Percentiles rank a stretch among this genome's conserved stretches.
Evolutionary conservation across 352 stramenopile species (phyloP).

Genomic region (Phytopythium kandeliae): DNA sequence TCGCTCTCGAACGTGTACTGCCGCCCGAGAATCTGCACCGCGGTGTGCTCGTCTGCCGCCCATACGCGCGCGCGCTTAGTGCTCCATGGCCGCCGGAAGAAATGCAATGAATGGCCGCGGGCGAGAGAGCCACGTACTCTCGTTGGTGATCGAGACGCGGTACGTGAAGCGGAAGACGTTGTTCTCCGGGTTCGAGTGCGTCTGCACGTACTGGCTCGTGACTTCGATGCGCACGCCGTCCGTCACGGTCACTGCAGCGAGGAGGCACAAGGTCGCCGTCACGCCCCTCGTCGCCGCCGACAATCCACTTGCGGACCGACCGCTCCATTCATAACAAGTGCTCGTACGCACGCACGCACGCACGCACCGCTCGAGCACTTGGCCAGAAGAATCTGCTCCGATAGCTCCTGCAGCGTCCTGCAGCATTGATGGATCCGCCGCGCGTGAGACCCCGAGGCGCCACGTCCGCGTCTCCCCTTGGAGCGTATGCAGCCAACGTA

Average conservation of each 20-base stretch:
- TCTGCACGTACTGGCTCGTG: constrained; percentile 63
- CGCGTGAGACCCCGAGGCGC: not conserved
- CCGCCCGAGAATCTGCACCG: constrained; percentile 62
- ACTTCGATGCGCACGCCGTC: constrained; percentile 64
- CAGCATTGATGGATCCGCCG: too few relatives aligned
- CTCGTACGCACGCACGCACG: too few relatives aligned
- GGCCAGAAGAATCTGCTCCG: constrained; percentile 54
- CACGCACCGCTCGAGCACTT: constrained; percentile 65
- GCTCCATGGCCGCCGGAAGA: too few relatives aligned
- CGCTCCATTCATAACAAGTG: too few relatives aligned
- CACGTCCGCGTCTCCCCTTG: not conserved
- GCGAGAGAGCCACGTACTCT: constrained; percentile 25
- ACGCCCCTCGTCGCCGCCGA: too few relatives aligned
- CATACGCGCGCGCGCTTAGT: too few relatives aligned
- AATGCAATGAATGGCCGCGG: not conserved
- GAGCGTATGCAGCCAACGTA: constrained; percentile 8
- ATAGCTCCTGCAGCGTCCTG: constrained; percentile 57
- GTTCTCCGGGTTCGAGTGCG: constrained; percentile 38
- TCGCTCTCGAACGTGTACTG: constrained; percentile 78
- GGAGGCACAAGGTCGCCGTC: too few relatives aligned
- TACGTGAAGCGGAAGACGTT: constrained; percentile 74
- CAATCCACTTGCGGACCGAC: too few relatives aligned
- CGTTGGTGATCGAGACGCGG: constrained; percentile 71
- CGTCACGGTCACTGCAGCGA: constrained; percentile 50
- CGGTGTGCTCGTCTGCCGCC: constrained; percentile 29